Base-by-base conservation (phyloP, 495 filamentous ascomycete species). In the Sphaerosporella brunnea region DNA sequence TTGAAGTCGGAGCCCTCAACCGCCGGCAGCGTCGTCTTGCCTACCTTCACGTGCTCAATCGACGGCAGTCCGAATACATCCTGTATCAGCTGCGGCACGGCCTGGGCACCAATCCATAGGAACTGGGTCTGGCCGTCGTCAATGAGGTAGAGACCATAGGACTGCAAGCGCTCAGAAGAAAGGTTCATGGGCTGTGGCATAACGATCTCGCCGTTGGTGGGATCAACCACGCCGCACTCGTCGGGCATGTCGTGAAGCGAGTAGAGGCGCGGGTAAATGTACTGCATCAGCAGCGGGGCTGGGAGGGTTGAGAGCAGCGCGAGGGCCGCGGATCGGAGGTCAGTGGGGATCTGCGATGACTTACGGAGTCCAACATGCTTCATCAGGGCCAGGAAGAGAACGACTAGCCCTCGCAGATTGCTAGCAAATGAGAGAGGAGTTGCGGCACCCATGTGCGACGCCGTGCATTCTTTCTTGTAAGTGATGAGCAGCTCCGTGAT, bases 171-270 rank as follows among this genome's bases (percentile, higher is more conserved):
- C 55, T 84, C 82, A 0, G 85, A 90, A 13, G 86, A 85, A 51
- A 96, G 71, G 63, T 95, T 96, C 58, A 82, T 64, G 1, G 82
- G 70, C 4, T 80, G 85, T 9, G 90, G 90, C 9, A 97, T 75
- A 19, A 80, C 67, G 48, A 88, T 95, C 56, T 90, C 84, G 49
- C 84, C 84, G 0, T 81, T 94, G 51, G 80, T 69, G 23, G 78
- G 72, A 59, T 96, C 82, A 1, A 86, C 82, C 24, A 87, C 63
- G 42, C 90, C 90, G 3, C 86, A 84, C 50, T 75, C 77, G 64
- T 93, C 85, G n/a, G 90, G 86, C 90, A 97, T 95, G 64, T 96
- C 88, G 55, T 96, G 88, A 34, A 95, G 73, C 3, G 84, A 93
- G 68, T 93, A 94, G 57, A 96, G 72, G 52, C 76, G 77, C 15